phyloP scores from a whole-genome alignment of 768 basidiomycete species.

The Leucocoprinus sp. region DNA sequence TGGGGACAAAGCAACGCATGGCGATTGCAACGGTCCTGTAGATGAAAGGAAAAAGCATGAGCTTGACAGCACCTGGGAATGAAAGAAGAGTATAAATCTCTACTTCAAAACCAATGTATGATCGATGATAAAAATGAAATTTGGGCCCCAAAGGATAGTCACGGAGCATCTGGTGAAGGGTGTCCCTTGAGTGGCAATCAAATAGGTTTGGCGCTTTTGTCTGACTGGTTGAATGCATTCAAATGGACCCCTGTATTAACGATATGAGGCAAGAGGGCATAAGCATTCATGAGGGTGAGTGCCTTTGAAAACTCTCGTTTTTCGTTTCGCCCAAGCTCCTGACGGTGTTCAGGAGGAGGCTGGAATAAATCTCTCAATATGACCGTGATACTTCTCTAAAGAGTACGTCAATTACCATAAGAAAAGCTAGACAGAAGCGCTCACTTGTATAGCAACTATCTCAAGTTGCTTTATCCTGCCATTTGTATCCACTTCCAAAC shows the following conservation, averaged over 20 bases:
- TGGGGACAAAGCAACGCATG: conserved; percentile 65
- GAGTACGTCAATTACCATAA: conserved; percentile 3
- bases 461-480: conserved; percentile 52
- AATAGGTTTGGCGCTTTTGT: conserved; percentile 72
- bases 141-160: conserved; percentile 78
- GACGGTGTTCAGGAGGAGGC: conserved; percentile 78
- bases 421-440: background rate
- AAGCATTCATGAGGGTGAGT: conserved; percentile 73
- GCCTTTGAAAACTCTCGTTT: conserved; percentile 90
- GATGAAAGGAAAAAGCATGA: conserved; percentile 51
- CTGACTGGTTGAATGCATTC: conserved; percentile 57
- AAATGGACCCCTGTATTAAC: conserved; percentile 66
- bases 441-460: conserved; percentile 70
- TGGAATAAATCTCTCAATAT: conserved; percentile 63
- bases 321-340: conserved; percentile 81
- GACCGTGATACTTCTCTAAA: conserved; percentile 82
- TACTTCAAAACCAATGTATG: conserved; percentile 32
- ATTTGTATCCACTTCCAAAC: conserved; percentile 61
- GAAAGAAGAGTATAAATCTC: background rate
- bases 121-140: conserved; percentile 67
- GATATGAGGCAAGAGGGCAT: conserved; percentile 83
- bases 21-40: conserved; percentile 45
- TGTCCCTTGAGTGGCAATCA: conserved; percentile 67
- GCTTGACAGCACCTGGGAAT: conserved; percentile 45
- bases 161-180: conserved; percentile 56